Percentiles rank a stretch among this genome's conserved stretches.
Conservation (phyloP, 768 basidiomycete species). For the Amanita inopinata region DNA sequence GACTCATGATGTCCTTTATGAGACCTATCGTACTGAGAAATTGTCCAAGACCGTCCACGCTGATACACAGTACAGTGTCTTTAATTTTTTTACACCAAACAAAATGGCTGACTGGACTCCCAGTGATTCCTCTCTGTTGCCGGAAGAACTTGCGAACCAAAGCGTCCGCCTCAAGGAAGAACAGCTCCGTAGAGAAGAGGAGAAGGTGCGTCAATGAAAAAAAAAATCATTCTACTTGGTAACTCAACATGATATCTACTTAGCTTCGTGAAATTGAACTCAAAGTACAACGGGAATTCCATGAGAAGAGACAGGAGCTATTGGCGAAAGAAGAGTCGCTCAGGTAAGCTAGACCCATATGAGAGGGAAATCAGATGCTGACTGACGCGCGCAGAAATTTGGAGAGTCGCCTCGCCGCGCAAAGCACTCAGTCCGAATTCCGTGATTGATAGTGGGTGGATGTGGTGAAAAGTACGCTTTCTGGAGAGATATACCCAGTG, state of each 20-base stretch:
- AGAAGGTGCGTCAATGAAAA: conserved; percentile 69
- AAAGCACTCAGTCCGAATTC: conserved; percentile 77
- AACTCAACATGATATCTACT: conserved; percentile 10
- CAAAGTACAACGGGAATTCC: conserved; percentile 96
- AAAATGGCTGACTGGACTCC: conserved; percentile 17
- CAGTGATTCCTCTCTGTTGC: conserved; percentile 84
- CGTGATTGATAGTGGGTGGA: conserved; percentile 38
- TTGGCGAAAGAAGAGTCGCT: conserved; percentile 94
- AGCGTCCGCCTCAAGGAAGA: conserved; percentile 98
- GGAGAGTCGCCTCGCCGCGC: conserved; percentile 85
- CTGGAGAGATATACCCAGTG: conserved; percentile 5
- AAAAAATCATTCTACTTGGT: not conserved
- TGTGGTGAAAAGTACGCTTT: not conserved
- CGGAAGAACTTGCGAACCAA: conserved; percentile 95
- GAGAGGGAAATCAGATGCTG: too few relatives aligned
- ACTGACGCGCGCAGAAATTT: conserved; percentile 69
- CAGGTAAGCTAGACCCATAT: conserved; percentile 53
- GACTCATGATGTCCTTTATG: conserved; percentile 90
- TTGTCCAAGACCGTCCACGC: conserved; percentile 82
- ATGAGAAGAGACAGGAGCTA: conserved; percentile 93
- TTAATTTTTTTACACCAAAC: conserved; percentile 5
- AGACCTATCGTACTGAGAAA: conserved; percentile 97
- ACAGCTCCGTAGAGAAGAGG: conserved; percentile 93
- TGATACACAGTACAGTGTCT: conserved; percentile 53
- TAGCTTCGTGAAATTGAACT: conserved; percentile 96